Conservation (phyloP, 768 basidiomycete species). For the Hydnum rufescens region DNA sequence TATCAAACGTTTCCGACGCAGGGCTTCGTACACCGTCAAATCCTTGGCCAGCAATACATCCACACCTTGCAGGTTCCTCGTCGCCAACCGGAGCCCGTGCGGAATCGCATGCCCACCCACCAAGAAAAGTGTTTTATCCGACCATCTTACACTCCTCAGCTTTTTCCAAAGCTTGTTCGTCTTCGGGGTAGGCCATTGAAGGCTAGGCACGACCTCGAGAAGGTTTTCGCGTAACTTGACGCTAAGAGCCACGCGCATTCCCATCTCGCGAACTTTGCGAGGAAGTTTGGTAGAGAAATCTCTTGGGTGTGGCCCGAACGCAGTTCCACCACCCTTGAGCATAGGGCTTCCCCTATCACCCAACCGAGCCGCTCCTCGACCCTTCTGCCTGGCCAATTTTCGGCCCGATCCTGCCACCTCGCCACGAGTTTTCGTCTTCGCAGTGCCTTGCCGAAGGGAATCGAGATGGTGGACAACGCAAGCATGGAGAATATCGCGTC, state of each 20-base stretch:
- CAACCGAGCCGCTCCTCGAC: slow-evolving; percentile 71
- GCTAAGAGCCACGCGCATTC: slow-evolving; percentile 77
- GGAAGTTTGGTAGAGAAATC: slow-evolving; percentile 85
- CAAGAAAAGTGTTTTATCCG: slow-evolving; percentile 50
- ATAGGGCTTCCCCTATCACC: slow-evolving; percentile 79
- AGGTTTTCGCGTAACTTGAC: slow-evolving; percentile 55
- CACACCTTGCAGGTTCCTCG: slow-evolving; percentile 51
- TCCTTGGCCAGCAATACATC: slow-evolving; percentile 43
- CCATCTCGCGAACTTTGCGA: slow-evolving; percentile 84
- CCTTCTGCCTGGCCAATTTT: slow-evolving; percentile 87
- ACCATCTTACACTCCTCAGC: slow-evolving; percentile 42
- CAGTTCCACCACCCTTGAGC: slow-evolving; percentile 78
- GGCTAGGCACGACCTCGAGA: slow-evolving; percentile 52
- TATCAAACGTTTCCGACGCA: slow-evolving; percentile 68
- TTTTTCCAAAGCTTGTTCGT: slow-evolving; percentile 45
- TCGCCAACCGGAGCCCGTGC: slow-evolving; percentile 35
- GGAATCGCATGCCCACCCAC: slow-evolving; percentile 38
- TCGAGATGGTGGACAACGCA: slow-evolving; percentile 81
- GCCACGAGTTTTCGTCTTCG: slow-evolving; percentile 75
- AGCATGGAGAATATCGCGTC: slow-evolving; percentile 81
- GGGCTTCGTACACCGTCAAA: slow-evolving; percentile 58
- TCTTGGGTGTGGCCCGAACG: slow-evolving; percentile 78
- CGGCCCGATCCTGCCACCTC: slow-evolving; percentile 78
- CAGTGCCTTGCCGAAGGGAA: slow-evolving; percentile 77
- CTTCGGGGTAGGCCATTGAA: slow-evolving; percentile 55